Percentiles rank a stretch among this genome's conserved stretches.
Conservation (phyloP, 805 yeast species). For the Cyberlindnera sargentensis region DNA sequence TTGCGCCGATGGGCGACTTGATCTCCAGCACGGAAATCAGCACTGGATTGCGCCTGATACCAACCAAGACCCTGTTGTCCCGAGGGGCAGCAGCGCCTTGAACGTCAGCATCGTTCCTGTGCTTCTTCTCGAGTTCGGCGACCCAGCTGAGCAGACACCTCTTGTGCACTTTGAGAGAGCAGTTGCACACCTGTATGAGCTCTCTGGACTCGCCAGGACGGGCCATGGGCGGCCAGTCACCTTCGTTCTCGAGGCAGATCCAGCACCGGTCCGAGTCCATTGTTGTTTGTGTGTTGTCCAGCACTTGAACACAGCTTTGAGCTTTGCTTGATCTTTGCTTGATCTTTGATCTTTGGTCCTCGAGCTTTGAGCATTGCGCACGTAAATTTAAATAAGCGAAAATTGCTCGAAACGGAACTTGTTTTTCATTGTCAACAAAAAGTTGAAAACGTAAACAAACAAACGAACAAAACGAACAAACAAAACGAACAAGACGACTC, state of each 20-base stretch:
- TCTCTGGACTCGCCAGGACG: conserved; percentile 25
- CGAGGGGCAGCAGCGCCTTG: neutral
- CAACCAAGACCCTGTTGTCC: neutral
- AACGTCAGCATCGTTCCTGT: conserved; percentile 2
- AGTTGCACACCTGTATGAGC: conserved; percentile 31
- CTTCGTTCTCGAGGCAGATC: conserved; percentile 13
- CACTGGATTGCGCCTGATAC: neutral
- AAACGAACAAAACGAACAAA: neutral
- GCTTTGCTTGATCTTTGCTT: too few species aligned
- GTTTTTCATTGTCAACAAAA: neutral
- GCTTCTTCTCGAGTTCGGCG: conserved; percentile 19
- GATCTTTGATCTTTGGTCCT: too few species aligned
- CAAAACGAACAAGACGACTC: too few species aligned
- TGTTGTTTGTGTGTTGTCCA: too few species aligned
- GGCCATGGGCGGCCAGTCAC: conserved; percentile 13
- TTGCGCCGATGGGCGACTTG: conserved; percentile 1
- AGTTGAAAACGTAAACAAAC: neutral
- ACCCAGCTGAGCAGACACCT: conserved; percentile 32
- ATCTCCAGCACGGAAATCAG: neutral
- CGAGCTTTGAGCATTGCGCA: too few species aligned
- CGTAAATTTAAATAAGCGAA: too few species aligned
- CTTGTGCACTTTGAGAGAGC: conserved; percentile 32
- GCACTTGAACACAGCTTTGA: too few species aligned
- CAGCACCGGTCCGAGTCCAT: conserved; percentile 10
- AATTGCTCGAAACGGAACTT: neutral